phyloP scores from a whole-genome alignment of 2,329 filamentous ascomycete genomes.

The Penicillium sp. region DNA sequence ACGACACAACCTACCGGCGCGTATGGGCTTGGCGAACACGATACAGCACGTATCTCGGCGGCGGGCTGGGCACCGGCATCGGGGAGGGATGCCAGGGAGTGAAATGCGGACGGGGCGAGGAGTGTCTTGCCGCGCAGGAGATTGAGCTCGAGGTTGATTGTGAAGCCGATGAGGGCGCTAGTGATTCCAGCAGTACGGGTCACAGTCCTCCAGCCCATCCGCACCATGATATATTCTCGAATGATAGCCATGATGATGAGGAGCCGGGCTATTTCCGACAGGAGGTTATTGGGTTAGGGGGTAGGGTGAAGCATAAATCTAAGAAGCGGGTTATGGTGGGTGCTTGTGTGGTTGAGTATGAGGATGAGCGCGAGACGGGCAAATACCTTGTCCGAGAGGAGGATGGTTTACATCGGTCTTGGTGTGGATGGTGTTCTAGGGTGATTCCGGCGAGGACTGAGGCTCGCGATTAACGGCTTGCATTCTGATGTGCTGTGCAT shows the following conservation, averaged over 20 bases:
- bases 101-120: constrained; percentile 74
- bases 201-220: constrained; percentile 21
- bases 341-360: constrained; percentile 79
- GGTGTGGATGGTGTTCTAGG: constrained; percentile 89
- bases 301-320: constrained; percentile 82
- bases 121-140: constrained; percentile 72
- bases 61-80: constrained; percentile 79
- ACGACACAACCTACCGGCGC: constrained; percentile 58
- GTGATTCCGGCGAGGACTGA: constrained; percentile 57
- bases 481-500: neutral
- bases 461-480: neutral
- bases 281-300: constrained; percentile 88
- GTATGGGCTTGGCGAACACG: constrained; percentile 89
- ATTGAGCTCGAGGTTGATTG: constrained; percentile 84
- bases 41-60: constrained; percentile 74
- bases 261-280: constrained; percentile 75
- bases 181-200: constrained; percentile 19
- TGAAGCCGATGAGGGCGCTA: constrained; percentile 66
- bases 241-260: constrained; percentile 37
- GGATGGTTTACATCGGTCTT: constrained; percentile 67
- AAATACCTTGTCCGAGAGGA: constrained; percentile 70
- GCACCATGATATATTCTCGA: constrained; percentile 18
- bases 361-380: constrained; percentile 68
- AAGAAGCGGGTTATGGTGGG: constrained; percentile 79
- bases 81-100: constrained; percentile 87